Percentiles rank a stretch among this genome's conserved stretches.
Conservation (phyloP, 306 rosid species). For the Fragaria iinumae region DNA sequence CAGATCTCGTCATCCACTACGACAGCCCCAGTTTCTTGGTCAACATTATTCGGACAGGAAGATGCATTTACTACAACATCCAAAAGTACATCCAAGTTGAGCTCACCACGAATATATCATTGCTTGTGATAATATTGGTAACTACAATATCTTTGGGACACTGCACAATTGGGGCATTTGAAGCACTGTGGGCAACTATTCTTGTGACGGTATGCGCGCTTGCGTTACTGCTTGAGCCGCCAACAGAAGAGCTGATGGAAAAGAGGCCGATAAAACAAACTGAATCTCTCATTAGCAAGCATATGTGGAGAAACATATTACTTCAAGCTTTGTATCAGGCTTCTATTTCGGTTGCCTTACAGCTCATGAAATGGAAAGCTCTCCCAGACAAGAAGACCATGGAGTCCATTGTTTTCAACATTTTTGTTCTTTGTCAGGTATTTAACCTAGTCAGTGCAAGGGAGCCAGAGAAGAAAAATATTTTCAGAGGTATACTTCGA, state of each 20-base stretch:
- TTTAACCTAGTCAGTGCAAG: slow-evolving; percentile 20
- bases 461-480: slow-evolving; percentile 13
- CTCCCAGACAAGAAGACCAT: slow-evolving; percentile 1
- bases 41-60: slow-evolving; percentile 1
- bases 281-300: slow-evolving; percentile 18
- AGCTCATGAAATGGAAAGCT: slow-evolving; percentile 8
- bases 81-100: slow-evolving; percentile 32
- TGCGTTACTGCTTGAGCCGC: slow-evolving; percentile 21
- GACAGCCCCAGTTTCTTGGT: slow-evolving; percentile 7
- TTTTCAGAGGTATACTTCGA: not conserved
- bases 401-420: slow-evolving; percentile 18
- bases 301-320: slow-evolving; percentile 23
- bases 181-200: slow-evolving; percentile 12
- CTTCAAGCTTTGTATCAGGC: slow-evolving; percentile 20
- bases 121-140: slow-evolving; percentile 7
- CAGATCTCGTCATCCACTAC: slow-evolving; percentile 11
- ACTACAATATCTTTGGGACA: not conserved
- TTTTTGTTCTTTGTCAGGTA: slow-evolving; percentile 28
- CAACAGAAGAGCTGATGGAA: slow-evolving; percentile 12
- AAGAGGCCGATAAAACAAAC: not conserved
- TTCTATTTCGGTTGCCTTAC: not conserved
- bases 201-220: slow-evolving; percentile 5
- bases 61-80: slow-evolving; percentile 24
- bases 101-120: slow-evolving; percentile 21
- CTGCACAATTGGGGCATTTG: slow-evolving; percentile 8